Evolutionary conservation across 2,329 filamentous ascomycete genomes (phyloP).

Genomic region (Aspergillus intermedius): DNA sequence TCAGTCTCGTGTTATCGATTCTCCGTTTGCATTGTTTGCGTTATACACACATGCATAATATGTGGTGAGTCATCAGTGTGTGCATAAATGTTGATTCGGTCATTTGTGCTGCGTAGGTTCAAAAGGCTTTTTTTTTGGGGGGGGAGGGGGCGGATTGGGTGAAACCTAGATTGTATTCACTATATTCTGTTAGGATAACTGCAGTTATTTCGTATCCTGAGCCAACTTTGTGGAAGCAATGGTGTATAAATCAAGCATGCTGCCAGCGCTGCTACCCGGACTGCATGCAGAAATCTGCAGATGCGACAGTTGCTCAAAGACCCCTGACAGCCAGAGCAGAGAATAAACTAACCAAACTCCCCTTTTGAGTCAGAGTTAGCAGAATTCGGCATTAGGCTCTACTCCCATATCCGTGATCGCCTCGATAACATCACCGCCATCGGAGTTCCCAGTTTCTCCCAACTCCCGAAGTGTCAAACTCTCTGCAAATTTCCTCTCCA

Average conservation of each 20-base stretch:
- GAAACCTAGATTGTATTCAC: background rate
- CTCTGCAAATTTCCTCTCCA: background rate
- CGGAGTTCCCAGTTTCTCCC: background rate
- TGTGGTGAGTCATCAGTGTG: background rate
- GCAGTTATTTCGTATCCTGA: too few relatives aligned
- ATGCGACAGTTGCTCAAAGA: too few relatives aligned
- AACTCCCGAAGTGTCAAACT: background rate
- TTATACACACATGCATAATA: constrained; percentile 7
- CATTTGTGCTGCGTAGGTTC: background rate
- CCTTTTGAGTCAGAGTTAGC: background rate
- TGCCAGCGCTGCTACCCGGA: too few relatives aligned
- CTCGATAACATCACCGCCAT: background rate
- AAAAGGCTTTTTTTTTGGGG: background rate
- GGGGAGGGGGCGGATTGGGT: too few relatives aligned
- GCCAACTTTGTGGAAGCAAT: too few relatives aligned
- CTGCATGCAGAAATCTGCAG: too few relatives aligned
- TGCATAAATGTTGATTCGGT: background rate
- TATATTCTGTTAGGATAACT: background rate
- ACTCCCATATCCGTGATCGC: background rate
- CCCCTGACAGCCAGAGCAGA: too few relatives aligned
- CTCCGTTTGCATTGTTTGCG: constrained; percentile 6
- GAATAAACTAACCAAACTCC: background rate
- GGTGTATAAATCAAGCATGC: too few relatives aligned
- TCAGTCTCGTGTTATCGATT: too few relatives aligned
- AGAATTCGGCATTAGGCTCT: background rate